Evolutionary conservation across 148 eudicot species (phyloP), one percentile per base, ranked within the genome.

Genomic region (Amaranthus hypochondriacus): DNA sequence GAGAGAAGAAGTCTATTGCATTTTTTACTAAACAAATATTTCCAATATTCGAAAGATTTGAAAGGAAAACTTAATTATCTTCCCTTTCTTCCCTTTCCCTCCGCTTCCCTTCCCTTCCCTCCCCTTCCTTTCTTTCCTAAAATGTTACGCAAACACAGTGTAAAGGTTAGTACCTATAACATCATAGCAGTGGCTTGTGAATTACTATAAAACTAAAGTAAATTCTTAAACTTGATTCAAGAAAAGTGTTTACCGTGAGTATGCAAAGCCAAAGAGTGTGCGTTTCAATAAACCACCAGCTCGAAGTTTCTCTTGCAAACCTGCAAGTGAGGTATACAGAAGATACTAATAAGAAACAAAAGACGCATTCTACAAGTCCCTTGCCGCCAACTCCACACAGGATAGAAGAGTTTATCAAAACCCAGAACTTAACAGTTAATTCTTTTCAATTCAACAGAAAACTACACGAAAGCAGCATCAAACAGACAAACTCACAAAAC

Each of bases 231-330:
- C 56, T 43, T 49, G 28, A 52, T 42, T 11, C 50, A 44, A n/a
- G 67, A 71, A 54, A 14, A 18, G 48, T 58, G 48, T 44, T 78
- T 83, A 92, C 97, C 84, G 82, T 59, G 90, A 79, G 83, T 90
- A 92, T 49, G 96, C 99, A 51, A 88, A 58, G 71, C 86, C 84
- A 76, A 95, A 95, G 79, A 90, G 51, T 12, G 85, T 73, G 52
- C 79, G 80, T 74, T 89, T 95, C 69, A 95, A 49, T 62, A 83
- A 66, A 74, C 97, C 93, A 21, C 99, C 97, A 46, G 96, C 69
- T 56, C 91, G 70, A 62, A 95, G 85, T 84, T 95, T 95, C 78
- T 92, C 94, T 70, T 85, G 85, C 87, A 95, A 82, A 60, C 99
- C 99, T 95, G 84, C 70, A 80, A 60, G 47, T 65, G 59, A 46